Conservation (phyloP, 164 flowering plant species). For the Dillenia turbinata region DNA sequence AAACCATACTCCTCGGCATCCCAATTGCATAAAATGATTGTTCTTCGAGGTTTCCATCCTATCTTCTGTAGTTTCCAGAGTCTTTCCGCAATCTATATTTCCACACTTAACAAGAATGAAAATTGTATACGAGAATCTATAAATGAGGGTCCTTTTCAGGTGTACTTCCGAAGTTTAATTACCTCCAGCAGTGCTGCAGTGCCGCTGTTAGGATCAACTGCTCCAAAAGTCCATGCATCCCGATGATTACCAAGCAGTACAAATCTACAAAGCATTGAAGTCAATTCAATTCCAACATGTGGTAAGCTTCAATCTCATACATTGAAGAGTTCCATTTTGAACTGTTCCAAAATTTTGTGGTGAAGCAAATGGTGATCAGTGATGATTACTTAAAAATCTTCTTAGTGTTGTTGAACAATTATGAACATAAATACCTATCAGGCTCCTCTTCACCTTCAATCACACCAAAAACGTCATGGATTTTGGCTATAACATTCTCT, state of each 20-base stretch:
- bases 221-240: conserved; percentile 86
- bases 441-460: conserved; percentile 78
- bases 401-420: neutral
- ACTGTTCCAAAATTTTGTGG: too few relatives aligned
- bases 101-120: neutral
- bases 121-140: neutral
- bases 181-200: conserved; percentile 77
- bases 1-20: conserved; percentile 88
- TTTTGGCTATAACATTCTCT: conserved; percentile 36
- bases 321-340: too few relatives aligned
- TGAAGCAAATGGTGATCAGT: too few relatives aligned
- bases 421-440: conserved; percentile 41
- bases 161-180: neutral
- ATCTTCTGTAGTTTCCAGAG: conserved; percentile 47
- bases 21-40: conserved; percentile 77
- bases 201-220: conserved; percentile 86
- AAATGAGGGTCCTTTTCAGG: neutral
- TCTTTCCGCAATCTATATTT: conserved; percentile 50
- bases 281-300: too few relatives aligned
- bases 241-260: conserved; percentile 77
- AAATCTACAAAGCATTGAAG: conserved; percentile 29
- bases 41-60: conserved; percentile 73
- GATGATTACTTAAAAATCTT: too few relatives aligned
- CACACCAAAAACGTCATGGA: conserved; percentile 64
- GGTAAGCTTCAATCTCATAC: too few relatives aligned